Evolutionary conservation across 495 filamentous ascomycete species (phyloP).

Genomic region (Penicillium crystallinum): DNA sequence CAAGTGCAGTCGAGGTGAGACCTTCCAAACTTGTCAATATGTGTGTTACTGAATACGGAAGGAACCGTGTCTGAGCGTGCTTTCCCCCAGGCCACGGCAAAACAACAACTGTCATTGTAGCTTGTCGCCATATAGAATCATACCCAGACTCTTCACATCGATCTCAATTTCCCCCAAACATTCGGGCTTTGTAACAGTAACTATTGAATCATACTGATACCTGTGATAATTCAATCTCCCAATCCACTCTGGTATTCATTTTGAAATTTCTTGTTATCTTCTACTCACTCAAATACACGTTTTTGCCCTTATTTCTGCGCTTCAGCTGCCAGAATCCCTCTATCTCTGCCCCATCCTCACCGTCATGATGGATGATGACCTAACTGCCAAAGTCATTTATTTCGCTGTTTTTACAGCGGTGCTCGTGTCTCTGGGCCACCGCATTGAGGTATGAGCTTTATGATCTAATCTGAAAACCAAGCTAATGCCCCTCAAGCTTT

Average conservation of each 20-base stretch:
- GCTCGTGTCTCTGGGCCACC: neutral
- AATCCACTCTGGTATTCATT: neutral
- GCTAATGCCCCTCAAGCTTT: slow-evolving; percentile 1
- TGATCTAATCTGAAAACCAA: slow-evolving; percentile 1
- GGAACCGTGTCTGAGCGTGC: too few species aligned
- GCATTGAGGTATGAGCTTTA: slow-evolving; percentile 3
- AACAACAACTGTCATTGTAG: too few species aligned
- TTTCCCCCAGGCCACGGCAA: too few species aligned
- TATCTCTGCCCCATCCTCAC: neutral
- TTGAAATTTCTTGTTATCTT: neutral
- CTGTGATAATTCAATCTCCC: too few species aligned
- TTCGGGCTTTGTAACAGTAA: too few species aligned
- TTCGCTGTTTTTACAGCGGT: neutral
- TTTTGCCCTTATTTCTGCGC: neutral
- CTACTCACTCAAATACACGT: too few species aligned
- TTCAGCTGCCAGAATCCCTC: neutral
- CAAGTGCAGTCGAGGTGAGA: too few species aligned
- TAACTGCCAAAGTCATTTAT: neutral
- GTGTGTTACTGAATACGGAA: too few species aligned
- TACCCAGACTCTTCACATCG: too few species aligned
- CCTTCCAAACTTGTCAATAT: too few species aligned
- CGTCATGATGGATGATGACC: neutral
- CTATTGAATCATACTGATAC: slow-evolving; percentile 2
- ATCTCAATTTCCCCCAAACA: too few species aligned
- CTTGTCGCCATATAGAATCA: too few species aligned